Evolutionary conservation across 495 filamentous ascomycete species (phyloP), one percentile per base, ranked within the genome.

Genomic region (Penicillium steckii): DNA sequence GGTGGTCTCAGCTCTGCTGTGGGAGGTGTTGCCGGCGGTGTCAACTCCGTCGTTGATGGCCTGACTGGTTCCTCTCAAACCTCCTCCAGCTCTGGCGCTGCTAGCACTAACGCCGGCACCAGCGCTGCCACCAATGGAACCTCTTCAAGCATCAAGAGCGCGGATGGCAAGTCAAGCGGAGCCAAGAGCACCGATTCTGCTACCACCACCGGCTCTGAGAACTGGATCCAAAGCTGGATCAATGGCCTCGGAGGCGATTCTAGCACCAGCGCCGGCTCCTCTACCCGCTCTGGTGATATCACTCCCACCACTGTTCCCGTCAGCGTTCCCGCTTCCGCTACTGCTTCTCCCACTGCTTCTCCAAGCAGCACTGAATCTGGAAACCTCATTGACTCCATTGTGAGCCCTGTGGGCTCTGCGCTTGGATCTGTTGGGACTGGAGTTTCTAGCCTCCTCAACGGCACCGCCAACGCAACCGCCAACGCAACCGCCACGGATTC

Each of bases 311-410:
- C 37, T 43, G 29, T 71, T 15, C 56, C 62, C 22, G 58, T 70
- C 42, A 67, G 60, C 45, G 57, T 65, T 47, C 63, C 69, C 42
- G 51, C 50, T 22, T 55, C 51, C 1, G 47, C 58, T 8, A 58
- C 64, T 29, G 17, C 51, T 24, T 49, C 54, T 23, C 37, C 62
- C 4, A 55, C 48, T 21, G 26, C 62, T 22, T 49, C 53, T 13
- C 29, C 54, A 9, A 55, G 48, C 32, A 52, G 46, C 1, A 53
- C 29, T 30, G 30, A 32, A 1, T 15, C n/a, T 44, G 50, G 45
- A 19, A 51, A 56, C 46, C 25, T 40, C 6, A 32, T 56, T 21
- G 44, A 13, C 13, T 47, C 48, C 8, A 15, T 62, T 26, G 9
- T 60, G 2, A 30, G 35, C 19, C 23, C 50, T 24, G 6, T 55